phyloP scores from a whole-genome alignment of 2,329 filamentous ascomycete species.

The Metarhizium anisopliae region DNA sequence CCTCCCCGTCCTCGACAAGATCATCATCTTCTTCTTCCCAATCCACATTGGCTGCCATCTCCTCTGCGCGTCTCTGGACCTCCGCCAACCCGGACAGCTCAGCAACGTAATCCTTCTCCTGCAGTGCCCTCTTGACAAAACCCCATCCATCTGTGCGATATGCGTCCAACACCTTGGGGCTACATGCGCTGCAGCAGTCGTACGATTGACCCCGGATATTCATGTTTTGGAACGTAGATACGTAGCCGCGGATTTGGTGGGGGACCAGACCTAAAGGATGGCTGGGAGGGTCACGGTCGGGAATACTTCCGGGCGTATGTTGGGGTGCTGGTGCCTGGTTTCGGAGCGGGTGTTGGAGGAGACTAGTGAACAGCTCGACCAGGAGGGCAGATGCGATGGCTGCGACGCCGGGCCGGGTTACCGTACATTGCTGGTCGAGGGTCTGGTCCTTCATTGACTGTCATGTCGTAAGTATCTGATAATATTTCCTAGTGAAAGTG shows the following conservation, averaged over 20 bases:
- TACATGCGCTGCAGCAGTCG: constrained; percentile 75
- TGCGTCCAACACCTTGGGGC: constrained; percentile 55
- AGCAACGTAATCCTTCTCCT: constrained; percentile 68
- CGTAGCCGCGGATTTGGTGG: constrained; percentile 72
- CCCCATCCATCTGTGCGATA: constrained; percentile 64
- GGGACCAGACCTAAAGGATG: constrained; percentile 63
- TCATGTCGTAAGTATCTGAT: constrained; percentile 4
- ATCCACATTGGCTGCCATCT: constrained; percentile 43
- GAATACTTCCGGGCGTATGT: constrained; percentile 27
- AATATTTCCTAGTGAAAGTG: neutral
- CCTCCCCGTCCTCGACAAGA: constrained; percentile 42
- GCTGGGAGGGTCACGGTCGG: constrained; percentile 46
- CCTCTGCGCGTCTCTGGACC: constrained; percentile 53
- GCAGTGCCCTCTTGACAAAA: constrained; percentile 66
- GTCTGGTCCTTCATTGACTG: constrained; percentile 92
- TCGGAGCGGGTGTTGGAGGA: constrained; percentile 79
- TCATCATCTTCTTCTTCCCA: constrained; percentile 53
- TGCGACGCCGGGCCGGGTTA: constrained; percentile 86
- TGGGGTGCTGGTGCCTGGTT: constrained; percentile 50
- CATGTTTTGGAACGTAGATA: constrained; percentile 65
- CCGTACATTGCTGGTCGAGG: constrained; percentile 95
- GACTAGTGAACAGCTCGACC: constrained; percentile 79
- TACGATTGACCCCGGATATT: constrained; percentile 67
- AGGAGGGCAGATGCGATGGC: constrained; percentile 85
- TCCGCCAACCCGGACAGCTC: constrained; percentile 68